These are phyloP conservation scores for Beta macrorhiza DNA, from an alignment of 179 eudicot genomes.

Conservation along the genomic window DNA sequence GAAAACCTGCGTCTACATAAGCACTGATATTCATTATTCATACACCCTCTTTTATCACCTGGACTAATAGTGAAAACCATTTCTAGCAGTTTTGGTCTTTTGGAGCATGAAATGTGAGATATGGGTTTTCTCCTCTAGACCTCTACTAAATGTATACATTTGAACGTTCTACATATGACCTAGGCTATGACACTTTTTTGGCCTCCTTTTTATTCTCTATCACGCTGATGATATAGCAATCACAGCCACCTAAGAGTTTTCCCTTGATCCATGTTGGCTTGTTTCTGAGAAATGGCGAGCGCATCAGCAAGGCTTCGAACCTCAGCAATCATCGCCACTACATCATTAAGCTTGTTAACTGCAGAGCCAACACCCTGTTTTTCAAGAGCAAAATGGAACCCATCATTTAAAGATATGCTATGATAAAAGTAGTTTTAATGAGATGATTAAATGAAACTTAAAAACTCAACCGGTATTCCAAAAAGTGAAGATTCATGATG, in stretches of 20 bases:
- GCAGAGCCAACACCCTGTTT: constrained; percentile 88
- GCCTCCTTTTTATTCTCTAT: not conserved
- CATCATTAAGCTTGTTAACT: constrained; percentile 80
- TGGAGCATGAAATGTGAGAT: not conserved
- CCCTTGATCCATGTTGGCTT: constrained; percentile 28
- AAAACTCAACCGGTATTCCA: not conserved
- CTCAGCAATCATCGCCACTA: constrained; percentile 89
- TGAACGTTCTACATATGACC: not conserved
- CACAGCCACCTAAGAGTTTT: constrained; percentile 26
- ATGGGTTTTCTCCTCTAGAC: not conserved
- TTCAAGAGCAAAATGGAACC: not conserved
- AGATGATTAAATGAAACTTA: not conserved
- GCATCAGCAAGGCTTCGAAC: constrained; percentile 76
- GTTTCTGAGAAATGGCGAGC: constrained; percentile 18
- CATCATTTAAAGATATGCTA: not conserved
- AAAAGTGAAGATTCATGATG: not conserved
- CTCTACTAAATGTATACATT: not conserved
- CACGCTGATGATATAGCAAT: not conserved
- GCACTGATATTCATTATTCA: too few species aligned
- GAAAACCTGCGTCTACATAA: too few species aligned
- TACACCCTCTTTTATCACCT: not conserved
- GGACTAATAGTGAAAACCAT: not conserved
- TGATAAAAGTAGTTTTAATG: not conserved
- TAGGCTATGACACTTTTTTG: not conserved
- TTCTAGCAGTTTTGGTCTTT: not conserved